Evolutionary conservation across 805 yeast genomes (phyloP), one percentile per base, ranked within the genome.

Genomic region (Jamesozyma jinghongensis): DNA sequence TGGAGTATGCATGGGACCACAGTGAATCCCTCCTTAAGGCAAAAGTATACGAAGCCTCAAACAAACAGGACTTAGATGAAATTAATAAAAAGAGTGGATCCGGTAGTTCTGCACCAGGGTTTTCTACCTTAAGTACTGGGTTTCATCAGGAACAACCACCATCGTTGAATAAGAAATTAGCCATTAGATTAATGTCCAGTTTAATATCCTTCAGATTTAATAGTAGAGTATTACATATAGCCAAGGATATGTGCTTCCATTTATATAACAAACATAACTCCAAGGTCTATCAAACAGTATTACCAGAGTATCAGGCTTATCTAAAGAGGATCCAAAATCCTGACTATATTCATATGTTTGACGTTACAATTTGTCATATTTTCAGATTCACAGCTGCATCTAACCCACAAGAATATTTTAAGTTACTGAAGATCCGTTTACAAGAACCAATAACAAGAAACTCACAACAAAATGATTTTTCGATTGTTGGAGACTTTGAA

Each of bases 321-420:
- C 22, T 52, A 32, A 48, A 38, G 19, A 44, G 45, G 22, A 48
- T 37, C 4, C 46, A 47, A 26, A 30, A 36, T 18, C 45, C 42
- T 14, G 40, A 34, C 4, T 44, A 38, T 36, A 42, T 52, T 7
- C 37, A 26, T 35, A 39, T 46, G 30, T 40, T 52, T 14, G 59
- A 54, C 38, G 17, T 42, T 3, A 45, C 55, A 4, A 42, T 51
- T 8, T 44, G 43, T 22, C 56, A 65, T 22, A 56, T 77, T 5
- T 48, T 71, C 16, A 56, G 68, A 30, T 76, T 63, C 51, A 35
- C 74, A 7, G 73, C 79, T 1, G 74, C 78, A 13, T 61, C 79
- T 3, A 74, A 76, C 50, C 69, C 74, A 25, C 39, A 44, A 0
- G 74, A 71, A 37, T 70, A 62, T 43, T 66, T 61, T 20, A 56